Base-by-base conservation (phyloP, 192 early-diverging fungal genomes). In the Gryganskiella cystojenkinii region DNA sequence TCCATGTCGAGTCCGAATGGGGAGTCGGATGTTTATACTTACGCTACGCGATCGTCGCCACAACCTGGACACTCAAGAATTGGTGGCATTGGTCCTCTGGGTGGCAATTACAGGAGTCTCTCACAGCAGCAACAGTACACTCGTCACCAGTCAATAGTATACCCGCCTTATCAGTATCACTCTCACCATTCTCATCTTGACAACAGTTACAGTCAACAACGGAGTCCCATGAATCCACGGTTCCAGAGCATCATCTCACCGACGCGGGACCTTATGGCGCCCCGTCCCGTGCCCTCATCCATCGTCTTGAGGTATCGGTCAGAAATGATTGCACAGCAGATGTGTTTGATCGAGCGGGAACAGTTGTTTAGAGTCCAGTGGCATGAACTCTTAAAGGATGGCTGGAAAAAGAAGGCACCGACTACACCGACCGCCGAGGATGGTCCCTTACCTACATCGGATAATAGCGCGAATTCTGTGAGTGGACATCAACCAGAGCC, bases 331-430 rank as follows among this genome's bases (percentile, higher is more conserved):
- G 85, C 86, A 8, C 83, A 88, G 44, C 88, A 89, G 35, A 52
- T 89, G 15, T 89, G 88, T 73, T 62, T 85, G 20, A 85, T 88
- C 49, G 88, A 89, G 64, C 80, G 81, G 20, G 81, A 85, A 22
- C 51, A 80, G 3, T 63, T 89, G 50, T 59, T 82, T 15, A 71
- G 71, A 45, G 71, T 89, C 20, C 71, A 72, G 37, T 88, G 87
- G 87, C 81, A 84, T 55, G 87, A 88, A 17, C 51, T 88, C 15
- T 81, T 88, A 1, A 80, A 86, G 45, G 79, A 78, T 28, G 80
- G 75, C 1, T 87, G 86, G 86, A 87, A 81, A n/a, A 83, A 86
- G 46, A 85, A 80, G 76, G 61, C 69, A n/a, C 42, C 55, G 1
- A 46, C 59, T 10, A 19, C 58, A 28, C 5, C 14, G 6, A n/a